Conservation (phyloP, 805 yeast genomes). For the Lipomyces lipofer region DNA sequence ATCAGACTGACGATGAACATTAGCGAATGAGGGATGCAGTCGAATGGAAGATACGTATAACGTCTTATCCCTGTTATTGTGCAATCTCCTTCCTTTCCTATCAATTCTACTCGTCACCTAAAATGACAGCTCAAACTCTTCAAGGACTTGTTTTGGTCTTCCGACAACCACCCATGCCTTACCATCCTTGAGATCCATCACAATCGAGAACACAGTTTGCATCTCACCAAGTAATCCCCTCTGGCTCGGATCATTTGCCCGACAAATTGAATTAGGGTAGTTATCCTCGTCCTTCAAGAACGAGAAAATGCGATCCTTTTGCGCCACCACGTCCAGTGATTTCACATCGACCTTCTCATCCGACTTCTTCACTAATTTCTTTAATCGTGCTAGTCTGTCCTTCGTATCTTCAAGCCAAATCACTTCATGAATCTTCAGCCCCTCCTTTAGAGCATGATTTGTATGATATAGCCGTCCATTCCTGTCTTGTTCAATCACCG, state of each 20-base stretch:
- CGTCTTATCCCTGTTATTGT: too few species aligned
- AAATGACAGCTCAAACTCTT: constrained; percentile 18
- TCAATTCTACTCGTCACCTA: neutral
- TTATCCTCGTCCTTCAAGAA: constrained; percentile 33
- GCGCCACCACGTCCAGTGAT: constrained; percentile 2
- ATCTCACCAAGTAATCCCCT: constrained; percentile 27
- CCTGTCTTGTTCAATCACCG: constrained; percentile 11
- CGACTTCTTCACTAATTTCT: constrained; percentile 8
- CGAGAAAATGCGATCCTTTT: constrained; percentile 23
- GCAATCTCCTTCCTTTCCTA: too few species aligned
- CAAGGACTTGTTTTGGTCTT: constrained; percentile 31
- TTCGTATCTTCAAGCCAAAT: constrained; percentile 28
- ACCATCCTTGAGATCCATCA: constrained; percentile 33
- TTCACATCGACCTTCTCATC: constrained; percentile 4
- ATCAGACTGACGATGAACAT: too few species aligned
- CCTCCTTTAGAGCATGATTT: constrained; percentile 22
- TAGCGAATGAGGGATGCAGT: too few species aligned
- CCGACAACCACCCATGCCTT: constrained; percentile 34
- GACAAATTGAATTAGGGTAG: constrained; percentile 36
- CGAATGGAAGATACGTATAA: too few species aligned
- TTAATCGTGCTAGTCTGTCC: constrained; percentile 18
- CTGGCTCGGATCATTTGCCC: constrained; percentile 26
- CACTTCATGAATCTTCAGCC: constrained; percentile 18
- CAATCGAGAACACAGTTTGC: constrained; percentile 36
- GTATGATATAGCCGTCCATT: constrained; percentile 24